Evolutionary conservation across 176 grass and related monocot genomes (phyloP).

Genomic region (Cymbopogon citratus): DNA sequence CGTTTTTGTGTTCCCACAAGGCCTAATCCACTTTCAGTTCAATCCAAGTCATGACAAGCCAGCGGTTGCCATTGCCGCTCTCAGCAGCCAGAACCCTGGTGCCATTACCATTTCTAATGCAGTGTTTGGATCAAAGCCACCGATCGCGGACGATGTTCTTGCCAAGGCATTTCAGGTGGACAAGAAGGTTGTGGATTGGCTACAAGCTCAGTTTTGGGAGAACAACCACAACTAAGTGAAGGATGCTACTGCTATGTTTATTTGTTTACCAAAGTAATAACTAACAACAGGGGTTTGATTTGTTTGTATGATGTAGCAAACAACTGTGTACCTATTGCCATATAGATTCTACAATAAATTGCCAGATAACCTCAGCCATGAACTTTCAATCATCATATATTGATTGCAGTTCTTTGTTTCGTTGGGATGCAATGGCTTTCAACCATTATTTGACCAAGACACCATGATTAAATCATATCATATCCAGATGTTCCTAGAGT

Average conservation of each 20-base stretch:
- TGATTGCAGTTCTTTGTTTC: no score
- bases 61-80: slow-evolving; percentile 1
- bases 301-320: neutral
- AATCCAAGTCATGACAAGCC: slow-evolving; percentile 7
- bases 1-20: slow-evolving; percentile 31
- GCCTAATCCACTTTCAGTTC: slow-evolving; percentile 36
- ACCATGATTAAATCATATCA: no score
- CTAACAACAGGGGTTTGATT: neutral
- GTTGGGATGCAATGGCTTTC: neutral
- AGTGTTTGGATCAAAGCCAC: slow-evolving; percentile 11
- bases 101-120: neutral
- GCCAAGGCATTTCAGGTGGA: slow-evolving; percentile 39
- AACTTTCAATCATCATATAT: neutral
- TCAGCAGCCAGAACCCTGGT: slow-evolving; percentile 34
- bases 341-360: neutral
- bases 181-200: slow-evolving; percentile 31
- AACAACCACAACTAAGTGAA: slow-evolving; percentile 17
- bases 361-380: neutral
- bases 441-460: neutral
- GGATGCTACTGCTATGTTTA: neutral
- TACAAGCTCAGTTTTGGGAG: slow-evolving; percentile 16
- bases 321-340: neutral
- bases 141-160: slow-evolving; percentile 16
- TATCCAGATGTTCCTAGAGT: no score
- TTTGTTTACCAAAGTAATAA: neutral